These are phyloP conservation scores for Davidsoniella eucalypti DNA, from an alignment of 2,329 filamentous ascomycete genomes.

Conservation along the genomic window DNA sequence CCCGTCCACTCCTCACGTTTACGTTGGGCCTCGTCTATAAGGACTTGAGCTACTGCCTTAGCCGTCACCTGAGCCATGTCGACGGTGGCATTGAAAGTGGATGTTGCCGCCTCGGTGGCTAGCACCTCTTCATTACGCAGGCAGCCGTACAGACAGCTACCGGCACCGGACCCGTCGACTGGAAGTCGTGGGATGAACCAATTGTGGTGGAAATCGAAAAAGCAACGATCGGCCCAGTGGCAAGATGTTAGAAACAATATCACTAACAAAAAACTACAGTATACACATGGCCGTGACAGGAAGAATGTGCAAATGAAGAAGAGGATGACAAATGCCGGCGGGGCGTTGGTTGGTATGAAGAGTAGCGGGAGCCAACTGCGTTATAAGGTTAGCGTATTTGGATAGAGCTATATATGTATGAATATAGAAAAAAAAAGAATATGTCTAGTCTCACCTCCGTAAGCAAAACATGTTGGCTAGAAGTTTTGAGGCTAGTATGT, in stretches of 20 bases:
- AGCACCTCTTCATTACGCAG: slow-evolving; percentile 13
- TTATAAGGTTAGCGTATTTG: neutral
- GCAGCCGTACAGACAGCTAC: slow-evolving; percentile 11
- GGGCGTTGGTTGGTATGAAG: slow-evolving; percentile 76
- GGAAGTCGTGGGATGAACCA: slow-evolving; percentile 72
- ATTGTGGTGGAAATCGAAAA: slow-evolving; percentile 82
- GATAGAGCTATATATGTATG: neutral
- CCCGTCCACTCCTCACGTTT: slow-evolving; percentile 53
- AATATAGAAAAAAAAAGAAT: neutral
- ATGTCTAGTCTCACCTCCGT: slow-evolving; percentile 30
- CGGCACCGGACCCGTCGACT: slow-evolving; percentile 11
- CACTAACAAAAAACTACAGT: slow-evolving; percentile 89
- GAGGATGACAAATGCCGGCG: slow-evolving; percentile 69
- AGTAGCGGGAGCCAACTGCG: slow-evolving; percentile 69
- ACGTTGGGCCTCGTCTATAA: slow-evolving; percentile 42
- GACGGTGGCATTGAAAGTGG: slow-evolving; percentile 29
- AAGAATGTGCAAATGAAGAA: slow-evolving; percentile 91
- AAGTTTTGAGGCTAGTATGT: too few relatives aligned
- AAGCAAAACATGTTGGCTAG: slow-evolving; percentile 40
- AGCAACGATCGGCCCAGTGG: slow-evolving; percentile 77
- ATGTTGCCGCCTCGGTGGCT: slow-evolving; percentile 13
- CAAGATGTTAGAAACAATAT: slow-evolving; percentile 87
- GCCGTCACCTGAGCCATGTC: slow-evolving; percentile 54
- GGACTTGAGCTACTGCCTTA: slow-evolving; percentile 47
- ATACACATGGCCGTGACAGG: slow-evolving; percentile 90